Evolutionary conservation across 1,284 basidiomycete species (phyloP).

Genomic region (Cutaneotrichosporon daszewskae): DNA sequence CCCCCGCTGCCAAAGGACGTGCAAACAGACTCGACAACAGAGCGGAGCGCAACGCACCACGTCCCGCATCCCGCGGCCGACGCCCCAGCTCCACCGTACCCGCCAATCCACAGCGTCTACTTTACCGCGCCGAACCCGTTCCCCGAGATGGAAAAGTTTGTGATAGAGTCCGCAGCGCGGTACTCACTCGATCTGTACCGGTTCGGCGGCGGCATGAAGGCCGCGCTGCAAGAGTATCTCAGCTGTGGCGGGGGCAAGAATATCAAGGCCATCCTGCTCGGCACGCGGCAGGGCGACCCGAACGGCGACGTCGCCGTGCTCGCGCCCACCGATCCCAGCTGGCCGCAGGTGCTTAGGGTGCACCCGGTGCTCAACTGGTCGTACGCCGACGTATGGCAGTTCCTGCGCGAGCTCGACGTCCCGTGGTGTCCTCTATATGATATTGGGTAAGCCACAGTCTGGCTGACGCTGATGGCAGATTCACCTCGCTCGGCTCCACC

Average conservation of each 20-base stretch:
- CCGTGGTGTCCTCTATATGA: conserved; percentile 89
- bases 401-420: conserved; percentile 67
- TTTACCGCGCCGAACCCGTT: conserved; percentile 89
- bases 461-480: conserved; percentile 39
- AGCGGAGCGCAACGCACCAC: conserved; percentile 13
- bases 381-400: conserved; percentile 84
- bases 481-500: conserved; percentile 91
- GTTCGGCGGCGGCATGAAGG: conserved; percentile 74
- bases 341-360: conserved; percentile 84
- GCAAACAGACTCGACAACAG: neutral
- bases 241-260: conserved; percentile 41
- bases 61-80: conserved; percentile 22
- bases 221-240: conserved; percentile 72
- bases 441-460: conserved; percentile 59
- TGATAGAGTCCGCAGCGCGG: conserved; percentile 57
- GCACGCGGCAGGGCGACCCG: conserved; percentile 81
- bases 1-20: conserved; percentile 13
- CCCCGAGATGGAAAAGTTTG: conserved; percentile 75
- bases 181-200: conserved; percentile 77
- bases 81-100: conserved; percentile 25
- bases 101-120: conserved; percentile 73
- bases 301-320: conserved; percentile 72
- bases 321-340: conserved; percentile 75
- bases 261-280: conserved; percentile 76
- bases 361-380: conserved; percentile 96